Evolutionary conservation across 192 early-diverging fungal genomes (phyloP).

Genomic region (Podila epicladia): DNA sequence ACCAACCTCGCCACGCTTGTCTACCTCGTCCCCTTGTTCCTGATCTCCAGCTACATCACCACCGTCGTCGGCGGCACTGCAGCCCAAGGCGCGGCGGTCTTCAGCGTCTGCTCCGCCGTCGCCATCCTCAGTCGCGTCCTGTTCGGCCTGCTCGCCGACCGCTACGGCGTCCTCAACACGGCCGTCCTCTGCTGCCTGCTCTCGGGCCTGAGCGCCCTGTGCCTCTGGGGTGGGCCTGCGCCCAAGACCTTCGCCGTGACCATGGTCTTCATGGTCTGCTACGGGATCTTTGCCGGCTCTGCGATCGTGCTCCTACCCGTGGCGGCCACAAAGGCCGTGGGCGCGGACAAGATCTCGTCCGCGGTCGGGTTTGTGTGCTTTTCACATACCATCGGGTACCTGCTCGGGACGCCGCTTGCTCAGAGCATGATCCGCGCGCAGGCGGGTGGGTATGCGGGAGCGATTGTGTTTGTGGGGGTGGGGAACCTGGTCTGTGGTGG

Average conservation of each 20-base stretch:
- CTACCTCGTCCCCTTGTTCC: constrained; percentile 15
- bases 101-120: constrained; percentile 5
- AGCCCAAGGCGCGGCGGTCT: constrained; percentile 11
- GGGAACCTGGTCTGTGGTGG: constrained; percentile 6
- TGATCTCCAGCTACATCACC: constrained; percentile 12
- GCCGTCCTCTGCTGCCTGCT: background rate
- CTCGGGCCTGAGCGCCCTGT: background rate
- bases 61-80: constrained; percentile 12
- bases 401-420: constrained; percentile 15
- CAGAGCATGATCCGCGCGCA: constrained; percentile 13
- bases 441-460: constrained; percentile 1
- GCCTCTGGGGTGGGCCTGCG: constrained; percentile 6
- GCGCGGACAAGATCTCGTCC: background rate
- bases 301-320: constrained; percentile 25
- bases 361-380: constrained; percentile 34
- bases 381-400: constrained; percentile 21
- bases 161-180: constrained; percentile 18
- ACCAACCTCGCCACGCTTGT: constrained; percentile 24
- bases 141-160: constrained; percentile 11
- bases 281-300: constrained; percentile 16
- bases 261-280: constrained; percentile 12
- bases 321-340: constrained; percentile 6
- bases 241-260: background rate
- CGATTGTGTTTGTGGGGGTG: constrained; percentile 17
- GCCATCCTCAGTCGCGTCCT: constrained; percentile 5